phyloP scores from a whole-genome alignment of 192 early-diverging fungal genomes.

The Backusella macrospora region DNA sequence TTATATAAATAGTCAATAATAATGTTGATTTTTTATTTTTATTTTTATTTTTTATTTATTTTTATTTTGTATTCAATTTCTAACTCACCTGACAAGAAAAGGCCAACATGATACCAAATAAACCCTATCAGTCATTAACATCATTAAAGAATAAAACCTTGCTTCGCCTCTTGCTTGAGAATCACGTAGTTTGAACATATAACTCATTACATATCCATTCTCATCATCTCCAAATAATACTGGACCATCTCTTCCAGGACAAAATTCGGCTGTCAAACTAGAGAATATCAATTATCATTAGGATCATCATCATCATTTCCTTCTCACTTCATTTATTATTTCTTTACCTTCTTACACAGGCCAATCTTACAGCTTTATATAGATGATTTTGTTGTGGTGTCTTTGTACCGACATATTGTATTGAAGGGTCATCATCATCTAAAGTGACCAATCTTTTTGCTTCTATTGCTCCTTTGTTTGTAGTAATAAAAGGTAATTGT shows the following conservation, averaged over 20 bases:
- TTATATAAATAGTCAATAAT: not conserved
- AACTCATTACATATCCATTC: constrained; percentile 70
- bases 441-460: constrained; percentile 37
- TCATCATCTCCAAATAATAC: constrained; percentile 72
- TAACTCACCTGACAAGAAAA: constrained; percentile 61
- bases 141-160: constrained; percentile 62
- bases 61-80: not conserved
- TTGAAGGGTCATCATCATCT: constrained; percentile 43
- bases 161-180: constrained; percentile 65
- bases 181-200: constrained; percentile 71
- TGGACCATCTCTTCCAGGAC: constrained; percentile 64
- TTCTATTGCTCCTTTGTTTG: constrained; percentile 17
- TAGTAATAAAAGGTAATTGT: constrained; percentile 30
- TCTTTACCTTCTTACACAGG: constrained; percentile 51
- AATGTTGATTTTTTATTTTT: not conserved
- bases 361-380: constrained; percentile 45
- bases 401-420: constrained; percentile 43
- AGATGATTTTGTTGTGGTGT: constrained; percentile 43
- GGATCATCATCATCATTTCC: not conserved
- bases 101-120: constrained; percentile 70
- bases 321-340: not conserved
- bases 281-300: not conserved
- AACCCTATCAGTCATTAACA: constrained; percentile 65
- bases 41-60: not conserved
- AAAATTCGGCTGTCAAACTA: constrained; percentile 66